Conservation (phyloP, 768 basidiomycete species). For the Lactarius psammicola region DNA sequence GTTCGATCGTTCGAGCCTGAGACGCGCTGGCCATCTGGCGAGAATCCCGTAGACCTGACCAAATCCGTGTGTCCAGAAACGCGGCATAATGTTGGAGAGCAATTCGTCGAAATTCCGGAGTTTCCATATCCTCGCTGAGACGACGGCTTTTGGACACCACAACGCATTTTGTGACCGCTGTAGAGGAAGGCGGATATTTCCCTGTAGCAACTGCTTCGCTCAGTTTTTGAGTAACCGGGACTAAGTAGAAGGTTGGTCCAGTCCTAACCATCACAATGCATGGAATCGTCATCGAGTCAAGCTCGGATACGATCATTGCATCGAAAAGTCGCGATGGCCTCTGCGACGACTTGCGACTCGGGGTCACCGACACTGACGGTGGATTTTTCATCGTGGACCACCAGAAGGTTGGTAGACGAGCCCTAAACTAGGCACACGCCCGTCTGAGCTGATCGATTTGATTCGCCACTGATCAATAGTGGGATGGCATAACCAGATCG, state of each 20-base stretch:
- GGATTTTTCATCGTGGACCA: slow-evolving; percentile 4
- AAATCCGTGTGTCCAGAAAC: no score
- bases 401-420: neutral
- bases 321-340: slow-evolving; percentile 7
- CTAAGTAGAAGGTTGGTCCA: slow-evolving; percentile 7
- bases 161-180: neutral
- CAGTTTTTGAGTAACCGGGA: neutral
- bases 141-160: neutral
- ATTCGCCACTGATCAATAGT: neutral
- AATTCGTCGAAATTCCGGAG: neutral
- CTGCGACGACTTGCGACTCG: slow-evolving; percentile 13
- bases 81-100: neutral
- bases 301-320: slow-evolving; percentile 3
- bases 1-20: no score
- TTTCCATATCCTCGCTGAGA: slow-evolving; percentile 5
- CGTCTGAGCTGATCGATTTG: neutral
- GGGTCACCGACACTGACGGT: neutral
- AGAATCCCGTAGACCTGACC: no score
- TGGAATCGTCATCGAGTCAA: slow-evolving; percentile 7
- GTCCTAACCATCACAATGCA: slow-evolving; percentile 8
- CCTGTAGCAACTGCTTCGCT: slow-evolving; percentile 1
- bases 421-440: neutral
- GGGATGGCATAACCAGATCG: neutral
- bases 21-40: no score
- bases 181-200: neutral